Percentiles rank a stretch among this genome's conserved stretches.
Conservation (phyloP, 352 stramenopile genomes). For the Pythium apleroticum region DNA sequence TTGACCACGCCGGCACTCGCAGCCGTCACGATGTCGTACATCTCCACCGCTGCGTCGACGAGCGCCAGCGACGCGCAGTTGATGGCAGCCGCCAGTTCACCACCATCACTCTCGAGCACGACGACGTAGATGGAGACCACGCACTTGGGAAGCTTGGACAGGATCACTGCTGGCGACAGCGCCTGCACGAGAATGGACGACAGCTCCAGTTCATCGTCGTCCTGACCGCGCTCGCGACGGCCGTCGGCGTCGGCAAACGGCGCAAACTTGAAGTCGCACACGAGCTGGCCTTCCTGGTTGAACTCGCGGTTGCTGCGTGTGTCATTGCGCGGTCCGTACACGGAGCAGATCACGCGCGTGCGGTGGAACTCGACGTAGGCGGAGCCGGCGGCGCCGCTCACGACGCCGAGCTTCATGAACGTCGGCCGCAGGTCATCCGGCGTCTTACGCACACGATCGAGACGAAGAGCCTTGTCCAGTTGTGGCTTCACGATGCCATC, state of each 20-base stretch:
- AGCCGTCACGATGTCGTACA: conserved; percentile 89
- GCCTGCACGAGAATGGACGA: conserved; percentile 76
- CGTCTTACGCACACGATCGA: conserved; percentile 47
- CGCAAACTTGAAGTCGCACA: conserved; percentile 89
- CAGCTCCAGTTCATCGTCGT: conserved; percentile 79
- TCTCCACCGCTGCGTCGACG: conserved; percentile 88
- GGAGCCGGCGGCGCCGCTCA: conserved; percentile 83
- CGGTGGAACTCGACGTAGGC: conserved; percentile 88
- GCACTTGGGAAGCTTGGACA: conserved; percentile 89
- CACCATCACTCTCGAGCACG: conserved; percentile 85
- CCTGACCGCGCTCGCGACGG: conserved; percentile 70
- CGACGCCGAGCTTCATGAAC: conserved; percentile 81
- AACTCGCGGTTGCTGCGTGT: conserved; percentile 76
- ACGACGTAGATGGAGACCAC: conserved; percentile 88
- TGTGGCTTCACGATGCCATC: conserved; percentile 19
- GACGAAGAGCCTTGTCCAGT: conserved; percentile 30
- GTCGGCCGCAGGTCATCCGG: conserved; percentile 82
- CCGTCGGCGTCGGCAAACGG: conserved; percentile 70
- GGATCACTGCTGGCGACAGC: conserved; percentile 78
- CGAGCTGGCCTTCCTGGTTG: conserved; percentile 81
- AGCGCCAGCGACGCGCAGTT: conserved; percentile 88
- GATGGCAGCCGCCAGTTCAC: conserved; percentile 78
- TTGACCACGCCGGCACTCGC: conserved; percentile 65
- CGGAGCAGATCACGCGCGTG: conserved; percentile 85
- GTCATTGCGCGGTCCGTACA: conserved; percentile 86